These are phyloP conservation scores for Phaffia rhodozyma DNA, from an alignment of 1,284 basidiomycete genomes.

Conservation along the genomic window DNA sequence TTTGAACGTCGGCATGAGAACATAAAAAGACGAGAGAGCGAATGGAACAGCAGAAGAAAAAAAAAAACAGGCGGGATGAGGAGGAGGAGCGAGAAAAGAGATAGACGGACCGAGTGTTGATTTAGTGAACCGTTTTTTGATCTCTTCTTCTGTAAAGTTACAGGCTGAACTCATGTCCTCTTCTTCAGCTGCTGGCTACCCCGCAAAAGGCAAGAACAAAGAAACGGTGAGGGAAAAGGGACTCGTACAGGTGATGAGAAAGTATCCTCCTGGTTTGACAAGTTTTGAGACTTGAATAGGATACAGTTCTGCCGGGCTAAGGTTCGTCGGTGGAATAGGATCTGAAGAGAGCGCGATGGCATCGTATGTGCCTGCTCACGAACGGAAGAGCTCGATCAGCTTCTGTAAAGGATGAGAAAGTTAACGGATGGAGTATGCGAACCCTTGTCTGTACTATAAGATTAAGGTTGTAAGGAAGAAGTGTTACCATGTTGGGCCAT, in stretches of 20 bases:
- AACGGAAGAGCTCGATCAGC: not conserved
- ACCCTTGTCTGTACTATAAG: slow-evolving; percentile 15
- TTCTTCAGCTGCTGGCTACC: no score
- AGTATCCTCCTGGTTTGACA: slow-evolving; percentile 54
- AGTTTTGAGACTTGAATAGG: slow-evolving; percentile 48
- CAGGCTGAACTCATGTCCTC: slow-evolving; percentile 45
- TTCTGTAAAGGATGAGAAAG: not conserved
- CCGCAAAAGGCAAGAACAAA: not conserved
- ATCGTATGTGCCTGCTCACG: slow-evolving; percentile 56
- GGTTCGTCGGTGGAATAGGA: slow-evolving; percentile 12
- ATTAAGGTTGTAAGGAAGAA: not conserved
- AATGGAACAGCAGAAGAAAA: not conserved
- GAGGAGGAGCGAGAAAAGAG: not conserved
- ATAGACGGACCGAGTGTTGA: slow-evolving; percentile 7
- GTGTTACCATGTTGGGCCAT: not conserved
- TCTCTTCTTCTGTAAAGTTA: slow-evolving; percentile 77
- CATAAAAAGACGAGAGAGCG: not conserved
- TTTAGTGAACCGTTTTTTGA: slow-evolving; percentile 35
- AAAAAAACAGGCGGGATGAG: not conserved
- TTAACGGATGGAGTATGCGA: not conserved
- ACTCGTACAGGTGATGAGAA: slow-evolving; percentile 67
- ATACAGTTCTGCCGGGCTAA: slow-evolving; percentile 39
- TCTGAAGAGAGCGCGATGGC: slow-evolving; percentile 65
- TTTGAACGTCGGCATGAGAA: not conserved
- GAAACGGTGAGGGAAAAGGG: slow-evolving; percentile 15